Base-by-base conservation (phyloP, 2,329 filamentous ascomycete genomes). In the Stachybotrys chlorohalonatus region DNA sequence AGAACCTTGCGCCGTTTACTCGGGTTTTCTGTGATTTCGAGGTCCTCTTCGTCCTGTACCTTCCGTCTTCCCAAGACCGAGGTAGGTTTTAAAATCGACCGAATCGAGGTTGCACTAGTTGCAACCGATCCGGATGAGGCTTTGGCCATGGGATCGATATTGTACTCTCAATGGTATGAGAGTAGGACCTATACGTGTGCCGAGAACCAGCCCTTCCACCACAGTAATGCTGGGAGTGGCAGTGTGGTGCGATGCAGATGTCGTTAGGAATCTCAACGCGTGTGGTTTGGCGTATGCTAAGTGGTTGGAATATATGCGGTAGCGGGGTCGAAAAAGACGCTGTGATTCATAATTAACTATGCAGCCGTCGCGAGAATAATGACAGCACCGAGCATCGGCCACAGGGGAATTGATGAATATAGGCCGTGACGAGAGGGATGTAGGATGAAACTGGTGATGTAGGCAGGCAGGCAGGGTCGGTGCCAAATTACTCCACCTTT, bases 1-100 rank as follows among this genome's bases (percentile, higher is more conserved):
- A 80, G 70, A 51, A 84, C 81, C 61, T 77, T 82, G 57, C 76
- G 77, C 45, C 79, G 75, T 64, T 84, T 84, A 39, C 66, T 72
- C 4, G 76, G 76, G 59, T 71, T 78, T 52, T 74, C 70, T 13
- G 68, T 64, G 11, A 64, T 59, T 30, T 73, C 69, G 36, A 69
- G 64, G 45, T 70, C 63, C 55, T 75, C 71, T 54, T 73, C 73
- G 62, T 80, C 69, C 55, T 75, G 71, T 55, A 70, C 66, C 58
- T 76, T 76, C 57, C 73, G 68, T 32, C 71, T 68, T 54, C 76
- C 74, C 9, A 80, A 66, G 9, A 78, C 60, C 13, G 77, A 74
- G 8, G 69, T 63, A 2, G 76, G 66, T 56, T 80, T 80, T 51
- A 82, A 71, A 47, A 82, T 82, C 9, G 79, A 79, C 57, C 78